phyloP scores from a whole-genome alignment of 805 yeast species.

The Kluyveromyces aestuarii region DNA sequence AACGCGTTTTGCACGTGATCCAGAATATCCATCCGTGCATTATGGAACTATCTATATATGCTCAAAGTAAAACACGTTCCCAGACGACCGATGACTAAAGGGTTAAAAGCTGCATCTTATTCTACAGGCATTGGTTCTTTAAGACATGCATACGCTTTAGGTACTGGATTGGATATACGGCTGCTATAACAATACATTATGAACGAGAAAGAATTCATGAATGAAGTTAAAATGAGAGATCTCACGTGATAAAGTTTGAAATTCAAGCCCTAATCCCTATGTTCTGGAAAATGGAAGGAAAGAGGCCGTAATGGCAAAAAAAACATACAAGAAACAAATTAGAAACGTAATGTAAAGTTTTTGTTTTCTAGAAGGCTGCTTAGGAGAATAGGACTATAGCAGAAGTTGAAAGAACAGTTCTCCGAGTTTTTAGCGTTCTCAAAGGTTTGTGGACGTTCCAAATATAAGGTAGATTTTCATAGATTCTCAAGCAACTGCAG shows the following conservation, averaged over 20 bases:
- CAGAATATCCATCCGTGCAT: neutral
- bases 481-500: neutral
- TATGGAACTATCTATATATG: neutral
- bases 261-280: neutral
- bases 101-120: too few relatives aligned
- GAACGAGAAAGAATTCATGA: too few relatives aligned
- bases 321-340: slow-evolving; percentile 13
- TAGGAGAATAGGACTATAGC: too few relatives aligned
- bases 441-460: neutral
- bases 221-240: too few relatives aligned
- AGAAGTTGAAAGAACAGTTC: too few relatives aligned
- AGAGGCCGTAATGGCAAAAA: neutral
- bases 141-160: neutral
- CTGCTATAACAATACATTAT: too few relatives aligned
- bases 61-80: neutral
- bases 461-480: too few relatives aligned
- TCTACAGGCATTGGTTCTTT: too few relatives aligned
- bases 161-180: neutral
- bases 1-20: neutral
- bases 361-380: too few relatives aligned
- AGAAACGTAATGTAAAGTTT: neutral
- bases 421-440: neutral
- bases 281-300: neutral
- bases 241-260: neutral
- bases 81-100: neutral